A percentile compares a stretch with the other conserved stretches of the same genome.
phyloP scores from a whole-genome alignment of 2,329 filamentous ascomycete species.

The Didymella pinodella region DNA sequence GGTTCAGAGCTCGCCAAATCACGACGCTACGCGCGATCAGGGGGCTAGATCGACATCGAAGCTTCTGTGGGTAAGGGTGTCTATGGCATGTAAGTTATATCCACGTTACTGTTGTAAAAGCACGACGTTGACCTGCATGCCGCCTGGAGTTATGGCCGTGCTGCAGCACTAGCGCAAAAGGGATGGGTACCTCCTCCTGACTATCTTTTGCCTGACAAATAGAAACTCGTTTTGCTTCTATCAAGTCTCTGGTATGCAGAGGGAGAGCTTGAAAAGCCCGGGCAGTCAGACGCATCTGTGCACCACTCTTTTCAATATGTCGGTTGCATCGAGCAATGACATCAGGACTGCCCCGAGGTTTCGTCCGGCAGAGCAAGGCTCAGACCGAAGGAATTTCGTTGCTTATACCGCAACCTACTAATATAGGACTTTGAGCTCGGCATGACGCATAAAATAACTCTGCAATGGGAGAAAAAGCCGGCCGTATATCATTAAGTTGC shows the following conservation, averaged over 20 bases:
- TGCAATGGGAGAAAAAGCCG: no score
- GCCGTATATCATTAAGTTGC: no score
- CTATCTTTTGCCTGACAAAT: slow-evolving; percentile 22
- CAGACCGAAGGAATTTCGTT: no score
- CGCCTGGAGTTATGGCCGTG: slow-evolving; percentile 37
- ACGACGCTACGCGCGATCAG: slow-evolving; percentile 28
- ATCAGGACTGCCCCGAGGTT: not conserved
- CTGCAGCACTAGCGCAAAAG: slow-evolving; percentile 42
- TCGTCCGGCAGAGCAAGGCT: not conserved
- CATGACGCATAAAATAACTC: no score
- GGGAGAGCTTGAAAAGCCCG: not conserved
- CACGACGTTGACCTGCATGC: slow-evolving; percentile 44
- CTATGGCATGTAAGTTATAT: not conserved
- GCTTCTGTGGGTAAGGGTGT: slow-evolving; percentile 4
- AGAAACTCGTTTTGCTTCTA: slow-evolving; percentile 3
- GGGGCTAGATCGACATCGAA: slow-evolving; percentile 16
- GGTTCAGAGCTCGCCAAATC: slow-evolving; percentile 40
- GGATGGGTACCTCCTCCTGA: slow-evolving; percentile 46
- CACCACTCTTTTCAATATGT: no score
- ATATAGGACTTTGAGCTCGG: no score
- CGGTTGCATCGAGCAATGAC: no score
- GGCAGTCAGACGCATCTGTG: not conserved
- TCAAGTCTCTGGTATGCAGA: slow-evolving; percentile 2
- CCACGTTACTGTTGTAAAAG: slow-evolving; percentile 31
- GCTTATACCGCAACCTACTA: no score